Evolutionary conservation across 768 basidiomycete genomes (phyloP).

Genomic region (Thelephora ganbajun): DNA sequence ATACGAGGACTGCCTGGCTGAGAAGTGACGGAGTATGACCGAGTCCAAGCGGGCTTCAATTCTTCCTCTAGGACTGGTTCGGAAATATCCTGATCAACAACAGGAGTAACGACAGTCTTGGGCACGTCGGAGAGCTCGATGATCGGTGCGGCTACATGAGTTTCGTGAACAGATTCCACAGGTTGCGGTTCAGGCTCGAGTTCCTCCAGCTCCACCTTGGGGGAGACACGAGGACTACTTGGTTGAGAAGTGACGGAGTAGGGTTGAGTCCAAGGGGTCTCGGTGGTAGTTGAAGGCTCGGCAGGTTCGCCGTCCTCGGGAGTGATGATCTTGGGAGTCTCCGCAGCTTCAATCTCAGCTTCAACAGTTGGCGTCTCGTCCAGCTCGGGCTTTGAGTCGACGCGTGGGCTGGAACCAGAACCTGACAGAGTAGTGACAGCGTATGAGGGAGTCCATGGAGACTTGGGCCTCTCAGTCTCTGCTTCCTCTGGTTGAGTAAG

Average conservation of each 20-base stretch:
- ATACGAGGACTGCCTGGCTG: no score
- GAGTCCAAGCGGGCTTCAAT: background rate
- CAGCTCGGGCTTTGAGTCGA: background rate
- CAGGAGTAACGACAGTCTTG: background rate
- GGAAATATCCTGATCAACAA: background rate
- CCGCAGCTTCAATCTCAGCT: background rate
- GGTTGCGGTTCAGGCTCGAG: no score
- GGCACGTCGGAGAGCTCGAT: background rate
- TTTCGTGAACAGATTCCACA: no score
- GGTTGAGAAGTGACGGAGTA: background rate
- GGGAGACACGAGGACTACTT: background rate
- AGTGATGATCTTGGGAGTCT: background rate
- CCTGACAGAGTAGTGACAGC: slow-evolving; percentile 13
- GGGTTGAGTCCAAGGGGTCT: background rate
- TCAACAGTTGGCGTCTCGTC: background rate
- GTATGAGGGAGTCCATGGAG: slow-evolving; percentile 22
- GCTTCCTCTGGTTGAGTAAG: background rate
- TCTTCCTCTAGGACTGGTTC: background rate
- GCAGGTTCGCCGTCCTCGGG: background rate
- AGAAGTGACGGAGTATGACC: background rate
- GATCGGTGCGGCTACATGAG: background rate
- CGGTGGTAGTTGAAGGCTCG: background rate
- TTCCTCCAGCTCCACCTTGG: background rate
- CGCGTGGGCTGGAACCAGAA: slow-evolving; percentile 1
- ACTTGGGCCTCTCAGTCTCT: slow-evolving; percentile 8